Conservation (phyloP, 2,329 filamentous ascomycete species). For the Penicillium sp. region DNA sequence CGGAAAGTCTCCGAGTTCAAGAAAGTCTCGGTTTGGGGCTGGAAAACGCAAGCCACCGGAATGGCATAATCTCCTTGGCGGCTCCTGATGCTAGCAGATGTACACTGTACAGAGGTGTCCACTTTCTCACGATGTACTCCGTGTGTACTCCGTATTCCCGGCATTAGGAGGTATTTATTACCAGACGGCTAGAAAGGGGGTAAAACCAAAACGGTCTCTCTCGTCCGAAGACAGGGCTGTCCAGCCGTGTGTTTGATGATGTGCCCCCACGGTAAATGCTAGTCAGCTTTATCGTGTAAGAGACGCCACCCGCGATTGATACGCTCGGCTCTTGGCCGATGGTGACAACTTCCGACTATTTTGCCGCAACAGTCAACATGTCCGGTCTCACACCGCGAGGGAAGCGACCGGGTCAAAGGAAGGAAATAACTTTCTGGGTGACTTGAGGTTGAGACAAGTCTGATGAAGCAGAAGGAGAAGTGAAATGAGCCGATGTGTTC, state of each 20-base stretch:
- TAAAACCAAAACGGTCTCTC: not conserved
- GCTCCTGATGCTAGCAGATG: not conserved
- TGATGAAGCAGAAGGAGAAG: not conserved
- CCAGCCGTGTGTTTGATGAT: not conserved
- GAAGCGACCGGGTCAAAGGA: not conserved
- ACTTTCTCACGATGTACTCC: not conserved
- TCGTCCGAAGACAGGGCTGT: not conserved
- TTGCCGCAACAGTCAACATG: slow-evolving; percentile 12
- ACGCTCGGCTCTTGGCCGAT: slow-evolving; percentile 15
- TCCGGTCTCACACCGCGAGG: slow-evolving; percentile 6
- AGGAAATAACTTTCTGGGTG: too few relatives aligned
- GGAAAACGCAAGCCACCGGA: slow-evolving; percentile 12
- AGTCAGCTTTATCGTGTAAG: not conserved
- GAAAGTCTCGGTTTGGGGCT: slow-evolving; percentile 9
- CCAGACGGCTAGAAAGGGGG: not conserved
- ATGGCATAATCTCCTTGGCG: not conserved
- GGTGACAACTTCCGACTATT: not conserved
- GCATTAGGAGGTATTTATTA: not conserved
- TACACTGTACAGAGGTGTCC: not conserved
- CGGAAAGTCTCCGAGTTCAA: slow-evolving; percentile 8
- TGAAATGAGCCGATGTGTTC: too few relatives aligned
- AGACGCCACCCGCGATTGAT: slow-evolving; percentile 10
- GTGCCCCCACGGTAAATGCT: not conserved
- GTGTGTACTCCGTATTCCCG: not conserved
- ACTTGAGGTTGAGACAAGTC: not conserved